Percentiles rank a stretch among this genome's conserved stretches.
Evolutionary conservation across 192 early-diverging fungal genomes (phyloP).

Genomic region (Coemansia biformis): DNA sequence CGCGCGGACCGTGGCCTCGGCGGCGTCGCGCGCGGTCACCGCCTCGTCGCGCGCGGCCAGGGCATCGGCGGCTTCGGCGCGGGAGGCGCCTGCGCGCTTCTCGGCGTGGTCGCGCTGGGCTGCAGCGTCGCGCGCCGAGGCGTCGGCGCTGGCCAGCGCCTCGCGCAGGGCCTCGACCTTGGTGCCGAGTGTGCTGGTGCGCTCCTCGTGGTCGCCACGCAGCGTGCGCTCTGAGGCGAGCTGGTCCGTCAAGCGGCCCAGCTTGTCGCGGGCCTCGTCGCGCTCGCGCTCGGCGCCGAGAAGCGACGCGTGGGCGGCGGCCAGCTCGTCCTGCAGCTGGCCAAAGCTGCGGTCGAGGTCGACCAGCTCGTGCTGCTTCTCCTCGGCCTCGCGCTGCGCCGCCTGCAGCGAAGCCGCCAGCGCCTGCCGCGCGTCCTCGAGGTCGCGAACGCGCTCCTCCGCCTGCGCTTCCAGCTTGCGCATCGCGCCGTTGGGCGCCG

Average conservation of each 20-base stretch:
- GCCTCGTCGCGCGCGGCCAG: slow-evolving; percentile 63
- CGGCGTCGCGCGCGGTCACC: slow-evolving; percentile 53
- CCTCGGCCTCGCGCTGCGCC: slow-evolving; percentile 72
- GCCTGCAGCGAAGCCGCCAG: slow-evolving; percentile 71
- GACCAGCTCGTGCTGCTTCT: slow-evolving; percentile 61
- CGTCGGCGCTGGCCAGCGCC: slow-evolving; percentile 58
- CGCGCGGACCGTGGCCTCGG: slow-evolving; percentile 59
- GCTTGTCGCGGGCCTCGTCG: slow-evolving; percentile 33
- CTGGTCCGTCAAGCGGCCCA: slow-evolving; percentile 29
- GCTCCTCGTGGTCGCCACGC: slow-evolving; percentile 45
- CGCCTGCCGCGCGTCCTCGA: slow-evolving; percentile 78
- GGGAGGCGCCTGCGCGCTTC: slow-evolving; percentile 62
- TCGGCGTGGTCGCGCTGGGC: slow-evolving; percentile 68
- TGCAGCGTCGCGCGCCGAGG: slow-evolving; percentile 54
- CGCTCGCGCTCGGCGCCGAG: slow-evolving; percentile 41
- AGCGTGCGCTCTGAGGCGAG: slow-evolving; percentile 30
- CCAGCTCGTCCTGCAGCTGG: slow-evolving; percentile 44
- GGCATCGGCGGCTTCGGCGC: slow-evolving; percentile 63
- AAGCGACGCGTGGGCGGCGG: slow-evolving; percentile 22
- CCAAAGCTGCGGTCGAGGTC: slow-evolving; percentile 52
- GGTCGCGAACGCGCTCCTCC: slow-evolving; percentile 67
- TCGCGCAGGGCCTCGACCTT: slow-evolving; percentile 40
- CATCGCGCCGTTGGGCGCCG: slow-evolving; percentile 6
- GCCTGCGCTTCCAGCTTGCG: slow-evolving; percentile 55
- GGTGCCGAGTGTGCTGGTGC: slow-evolving; percentile 31